Percentiles rank a stretch among this genome's conserved stretches.
Evolutionary conservation across 768 basidiomycete species (phyloP).

Genomic region (Trametes coccinea): DNA sequence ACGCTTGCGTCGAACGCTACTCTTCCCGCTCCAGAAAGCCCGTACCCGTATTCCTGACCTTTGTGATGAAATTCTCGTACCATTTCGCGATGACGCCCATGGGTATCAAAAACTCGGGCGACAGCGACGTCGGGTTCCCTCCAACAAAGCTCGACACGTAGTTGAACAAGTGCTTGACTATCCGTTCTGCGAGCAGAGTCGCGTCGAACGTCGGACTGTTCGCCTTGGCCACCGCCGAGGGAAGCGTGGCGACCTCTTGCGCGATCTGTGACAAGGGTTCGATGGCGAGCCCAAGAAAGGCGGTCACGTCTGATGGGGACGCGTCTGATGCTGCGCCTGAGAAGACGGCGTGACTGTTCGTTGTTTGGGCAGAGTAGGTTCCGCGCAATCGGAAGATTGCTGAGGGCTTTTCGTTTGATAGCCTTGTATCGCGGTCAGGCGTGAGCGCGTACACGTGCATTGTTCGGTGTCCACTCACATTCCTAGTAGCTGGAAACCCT

Average conservation of each 20-base stretch:
- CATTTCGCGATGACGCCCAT: constrained; percentile 25
- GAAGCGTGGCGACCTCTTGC: constrained; percentile 53
- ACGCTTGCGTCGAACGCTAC: not conserved
- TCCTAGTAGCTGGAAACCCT: constrained; percentile 82
- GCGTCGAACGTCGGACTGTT: constrained; percentile 41
- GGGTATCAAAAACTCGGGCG: constrained; percentile 21
- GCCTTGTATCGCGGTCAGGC: constrained; percentile 43
- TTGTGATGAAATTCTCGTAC: constrained; percentile 25
- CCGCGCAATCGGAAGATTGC: constrained; percentile 84
- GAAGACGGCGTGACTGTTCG: constrained; percentile 35
- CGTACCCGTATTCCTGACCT: constrained; percentile 23
- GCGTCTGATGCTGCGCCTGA: constrained; percentile 27
- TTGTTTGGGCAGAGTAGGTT: constrained; percentile 46
- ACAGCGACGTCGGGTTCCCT: constrained; percentile 10
- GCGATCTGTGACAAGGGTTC: constrained; percentile 70
- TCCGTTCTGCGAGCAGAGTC: constrained; percentile 60
- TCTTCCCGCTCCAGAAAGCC: constrained; percentile 22
- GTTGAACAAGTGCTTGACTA: constrained; percentile 56
- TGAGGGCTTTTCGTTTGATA: constrained; percentile 88
- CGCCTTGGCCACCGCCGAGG: constrained; percentile 30
- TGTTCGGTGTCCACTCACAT: constrained; percentile 52
- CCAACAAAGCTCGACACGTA: constrained; percentile 26
- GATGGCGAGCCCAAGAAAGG: constrained; percentile 76
- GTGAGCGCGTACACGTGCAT: not conserved
- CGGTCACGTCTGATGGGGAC: constrained; percentile 50